Evolutionary conservation across 768 basidiomycete species (phyloP).

Genomic region (Tephrocybe sp.): DNA sequence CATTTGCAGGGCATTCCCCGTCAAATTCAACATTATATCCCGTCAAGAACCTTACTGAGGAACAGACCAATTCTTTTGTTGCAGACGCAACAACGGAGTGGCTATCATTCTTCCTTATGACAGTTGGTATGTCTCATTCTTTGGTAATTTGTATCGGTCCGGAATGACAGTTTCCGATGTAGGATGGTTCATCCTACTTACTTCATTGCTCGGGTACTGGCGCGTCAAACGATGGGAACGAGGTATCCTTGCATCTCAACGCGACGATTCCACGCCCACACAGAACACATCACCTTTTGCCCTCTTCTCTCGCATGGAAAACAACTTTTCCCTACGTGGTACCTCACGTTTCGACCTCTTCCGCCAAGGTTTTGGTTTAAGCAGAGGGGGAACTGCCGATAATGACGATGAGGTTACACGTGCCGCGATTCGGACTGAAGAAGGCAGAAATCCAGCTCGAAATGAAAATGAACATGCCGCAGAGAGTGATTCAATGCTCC

Average conservation of each 20-base stretch:
- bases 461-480: slow-evolving; percentile 22
- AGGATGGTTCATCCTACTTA: slow-evolving; percentile 88
- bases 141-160: not conserved
- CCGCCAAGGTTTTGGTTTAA: slow-evolving; percentile 44
- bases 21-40: slow-evolving; percentile 11
- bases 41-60: slow-evolving; percentile 25
- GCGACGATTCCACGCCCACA: slow-evolving; percentile 25
- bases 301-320: slow-evolving; percentile 37
- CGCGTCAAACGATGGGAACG: slow-evolving; percentile 88
- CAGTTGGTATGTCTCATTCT: slow-evolving; percentile 49
- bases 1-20: slow-evolving; percentile 34
- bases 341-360: slow-evolving; percentile 39
- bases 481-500: slow-evolving; percentile 39
- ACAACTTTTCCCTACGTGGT: slow-evolving; percentile 36
- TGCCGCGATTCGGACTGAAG: slow-evolving; percentile 26
- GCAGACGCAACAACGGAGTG: slow-evolving; percentile 84
- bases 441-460: slow-evolving; percentile 20
- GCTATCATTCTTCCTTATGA: slow-evolving; percentile 95
- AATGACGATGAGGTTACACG: slow-evolving; percentile 26
- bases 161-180: not conserved
- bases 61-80: slow-evolving; percentile 38
- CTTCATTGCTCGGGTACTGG: slow-evolving; percentile 88
- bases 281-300: slow-evolving; percentile 16
- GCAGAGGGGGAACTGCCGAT: slow-evolving; percentile 21
- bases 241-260: slow-evolving; percentile 63